A percentile compares a stretch with the other conserved stretches of the same genome.
phyloP scores from a whole-genome alignment of 768 basidiomycete genomes.

The Paxillus ammoniavirescens region DNA sequence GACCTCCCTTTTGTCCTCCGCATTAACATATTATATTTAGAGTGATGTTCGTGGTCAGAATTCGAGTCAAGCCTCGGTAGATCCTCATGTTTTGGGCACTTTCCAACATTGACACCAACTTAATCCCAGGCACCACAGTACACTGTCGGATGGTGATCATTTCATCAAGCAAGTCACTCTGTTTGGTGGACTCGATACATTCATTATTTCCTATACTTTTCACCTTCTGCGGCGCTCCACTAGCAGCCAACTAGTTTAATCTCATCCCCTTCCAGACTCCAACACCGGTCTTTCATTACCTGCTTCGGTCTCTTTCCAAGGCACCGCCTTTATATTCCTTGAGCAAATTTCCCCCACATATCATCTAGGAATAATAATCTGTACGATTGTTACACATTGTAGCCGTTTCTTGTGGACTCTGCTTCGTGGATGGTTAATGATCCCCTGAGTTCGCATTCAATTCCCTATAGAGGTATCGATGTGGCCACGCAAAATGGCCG shows the following conservation, averaged over 20 bases:
- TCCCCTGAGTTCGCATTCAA: too few species aligned
- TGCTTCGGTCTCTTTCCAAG: background rate
- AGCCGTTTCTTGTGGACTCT: background rate
- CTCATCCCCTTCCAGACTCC: background rate
- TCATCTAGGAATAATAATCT: background rate
- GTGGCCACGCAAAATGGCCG: too few species aligned
- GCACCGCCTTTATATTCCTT: background rate
- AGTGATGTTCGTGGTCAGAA: background rate
- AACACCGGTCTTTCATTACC: background rate
- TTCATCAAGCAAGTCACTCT: background rate
- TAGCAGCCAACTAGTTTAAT: too few species aligned
- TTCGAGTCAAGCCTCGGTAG: slow-evolving; percentile 8
- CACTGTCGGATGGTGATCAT: slow-evolving; percentile 9
- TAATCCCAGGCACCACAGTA: slow-evolving; percentile 3
- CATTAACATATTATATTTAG: slow-evolving; percentile 4
- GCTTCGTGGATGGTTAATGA: too few species aligned
- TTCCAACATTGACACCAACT: background rate
- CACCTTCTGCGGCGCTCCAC: too few species aligned
- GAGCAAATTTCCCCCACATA: background rate
- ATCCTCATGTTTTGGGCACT: background rate
- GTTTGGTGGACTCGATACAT: background rate
- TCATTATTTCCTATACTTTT: background rate
- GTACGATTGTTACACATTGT: background rate
- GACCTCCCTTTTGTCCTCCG: background rate
- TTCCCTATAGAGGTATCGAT: too few species aligned